A percentile compares a stretch with the other conserved stretches of the same genome.
Conservation (phyloP, 352 stramenopile genomes). For the Pythium monospermum region DNA sequence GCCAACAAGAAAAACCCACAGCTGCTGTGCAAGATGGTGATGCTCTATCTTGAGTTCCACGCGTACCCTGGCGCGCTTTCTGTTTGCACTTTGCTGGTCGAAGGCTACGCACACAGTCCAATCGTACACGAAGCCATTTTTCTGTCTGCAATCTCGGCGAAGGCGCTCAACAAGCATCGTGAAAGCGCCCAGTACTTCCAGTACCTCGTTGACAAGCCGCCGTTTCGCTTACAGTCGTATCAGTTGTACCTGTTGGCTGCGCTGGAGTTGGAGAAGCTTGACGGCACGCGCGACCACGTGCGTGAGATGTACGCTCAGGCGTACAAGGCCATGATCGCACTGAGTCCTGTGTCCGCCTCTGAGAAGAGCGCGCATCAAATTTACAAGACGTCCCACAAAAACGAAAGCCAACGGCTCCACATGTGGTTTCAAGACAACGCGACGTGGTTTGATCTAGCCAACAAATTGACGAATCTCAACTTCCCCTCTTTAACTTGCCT, state of each 20-base stretch:
- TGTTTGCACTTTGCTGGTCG: conserved; percentile 60
- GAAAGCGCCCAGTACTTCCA: conserved; percentile 74
- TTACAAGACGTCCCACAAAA: conserved; percentile 64
- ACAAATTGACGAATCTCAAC: conserved; percentile 37
- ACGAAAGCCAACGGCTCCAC: conserved; percentile 46
- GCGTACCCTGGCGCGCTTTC: conserved; percentile 56
- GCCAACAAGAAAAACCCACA: conserved; percentile 55
- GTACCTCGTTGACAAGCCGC: conserved; percentile 55
- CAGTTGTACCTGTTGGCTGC: conserved; percentile 55
- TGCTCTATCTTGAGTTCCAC: conserved; percentile 68
- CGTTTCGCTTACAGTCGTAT: conserved; percentile 42
- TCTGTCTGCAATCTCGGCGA: conserved; percentile 50
- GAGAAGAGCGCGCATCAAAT: conserved; percentile 53
- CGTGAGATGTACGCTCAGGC: conserved; percentile 48
- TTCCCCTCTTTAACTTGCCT: conserved; percentile 37
- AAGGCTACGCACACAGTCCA: conserved; percentile 40
- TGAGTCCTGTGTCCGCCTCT: conserved; percentile 38
- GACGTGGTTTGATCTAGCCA: conserved; percentile 61
- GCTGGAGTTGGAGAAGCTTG: conserved; percentile 40
- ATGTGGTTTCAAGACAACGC: conserved; percentile 49
- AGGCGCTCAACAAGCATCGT: conserved; percentile 41
- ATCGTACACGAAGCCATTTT: conserved; percentile 58
- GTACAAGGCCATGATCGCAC: conserved; percentile 46
- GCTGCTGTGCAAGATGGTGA: conserved; percentile 45
- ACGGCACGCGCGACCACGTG: conserved; percentile 35